phyloP scores from a whole-genome alignment of 2,329 filamentous ascomycete genomes.

The Sporothrix phasma region DNA sequence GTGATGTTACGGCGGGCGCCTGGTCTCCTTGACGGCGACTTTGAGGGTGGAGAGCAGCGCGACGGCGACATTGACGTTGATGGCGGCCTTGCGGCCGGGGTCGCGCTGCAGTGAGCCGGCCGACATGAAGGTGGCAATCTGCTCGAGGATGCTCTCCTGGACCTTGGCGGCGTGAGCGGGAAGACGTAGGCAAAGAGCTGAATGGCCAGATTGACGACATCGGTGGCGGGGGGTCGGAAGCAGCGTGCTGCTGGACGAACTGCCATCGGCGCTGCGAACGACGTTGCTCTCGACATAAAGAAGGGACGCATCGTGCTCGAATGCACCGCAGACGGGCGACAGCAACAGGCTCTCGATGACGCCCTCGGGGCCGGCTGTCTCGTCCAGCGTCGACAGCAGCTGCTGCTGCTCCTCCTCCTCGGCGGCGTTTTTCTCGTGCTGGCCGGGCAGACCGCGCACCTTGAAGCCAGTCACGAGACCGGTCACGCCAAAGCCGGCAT shows the following conservation, averaged over 20 bases:
- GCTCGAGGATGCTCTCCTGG: slow-evolving; percentile 91
- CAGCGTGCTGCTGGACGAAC: not conserved
- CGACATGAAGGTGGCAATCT: slow-evolving; percentile 81
- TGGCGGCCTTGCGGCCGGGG: slow-evolving; percentile 77
- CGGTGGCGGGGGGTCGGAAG: slow-evolving; percentile 76
- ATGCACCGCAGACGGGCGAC: slow-evolving; percentile 68
- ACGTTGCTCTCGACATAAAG: slow-evolving; percentile 49
- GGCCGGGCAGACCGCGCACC: slow-evolving; percentile 58
- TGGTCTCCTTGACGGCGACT: slow-evolving; percentile 75
- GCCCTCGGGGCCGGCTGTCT: slow-evolving; percentile 52
- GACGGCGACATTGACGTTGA: slow-evolving; percentile 79
- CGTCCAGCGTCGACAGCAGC: slow-evolving; percentile 31
- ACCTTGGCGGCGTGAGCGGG: slow-evolving; percentile 83
- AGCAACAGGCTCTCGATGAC: slow-evolving; percentile 51
- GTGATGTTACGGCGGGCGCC: slow-evolving; percentile 60
- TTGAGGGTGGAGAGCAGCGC: slow-evolving; percentile 73
- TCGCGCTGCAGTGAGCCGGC: slow-evolving; percentile 73
- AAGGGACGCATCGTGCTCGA: slow-evolving; percentile 80
- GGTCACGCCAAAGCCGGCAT: slow-evolving; percentile 87
- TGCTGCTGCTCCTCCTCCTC: slow-evolving; percentile 20
- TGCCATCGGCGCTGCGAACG: not conserved
- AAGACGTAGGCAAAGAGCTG: slow-evolving; percentile 86
- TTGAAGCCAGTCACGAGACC: slow-evolving; percentile 72
- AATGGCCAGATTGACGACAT: slow-evolving; percentile 90
- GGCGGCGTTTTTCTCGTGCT: slow-evolving; percentile 42